phyloP scores from a whole-genome alignment of 2,329 filamentous ascomycete species.

The Zasmidium citrigriseum region DNA sequence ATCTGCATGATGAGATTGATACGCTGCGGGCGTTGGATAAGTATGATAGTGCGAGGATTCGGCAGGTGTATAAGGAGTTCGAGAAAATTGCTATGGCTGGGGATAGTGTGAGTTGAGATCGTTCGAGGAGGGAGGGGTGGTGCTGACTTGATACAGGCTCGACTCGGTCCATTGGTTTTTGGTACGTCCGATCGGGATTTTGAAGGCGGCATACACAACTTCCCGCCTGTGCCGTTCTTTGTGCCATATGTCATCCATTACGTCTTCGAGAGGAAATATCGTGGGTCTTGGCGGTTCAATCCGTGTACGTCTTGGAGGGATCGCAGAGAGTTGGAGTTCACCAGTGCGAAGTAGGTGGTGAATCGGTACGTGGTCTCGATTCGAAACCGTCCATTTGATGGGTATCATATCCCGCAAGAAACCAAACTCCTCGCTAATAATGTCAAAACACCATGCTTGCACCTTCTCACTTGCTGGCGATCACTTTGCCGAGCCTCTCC shows the following conservation, averaged over 20 bases:
- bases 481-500: constrained; percentile 20
- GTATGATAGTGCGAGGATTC: not conserved
- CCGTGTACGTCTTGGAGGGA: not conserved
- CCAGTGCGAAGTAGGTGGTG: not conserved
- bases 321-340: not conserved
- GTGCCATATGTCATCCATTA: not conserved
- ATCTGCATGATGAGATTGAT: not conserved
- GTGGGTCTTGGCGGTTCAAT: not conserved
- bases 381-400: not conserved
- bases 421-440: constrained; percentile 14
- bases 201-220: not conserved
- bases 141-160: not conserved
- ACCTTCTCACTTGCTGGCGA: constrained; percentile 3
- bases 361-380: too few relatives aligned
- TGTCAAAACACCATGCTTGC: not conserved
- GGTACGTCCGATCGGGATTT: not conserved
- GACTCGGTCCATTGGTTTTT: not conserved
- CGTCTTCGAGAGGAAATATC: not conserved
- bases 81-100: not conserved
- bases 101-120: not conserved
- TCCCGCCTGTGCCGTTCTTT: not conserved
- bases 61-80: not conserved
- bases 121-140: not conserved
- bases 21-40: not conserved
- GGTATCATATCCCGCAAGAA: too few relatives aligned